Evolutionary conservation across 768 basidiomycete species (phyloP).

Genomic region (Tremella mesenterica): DNA sequence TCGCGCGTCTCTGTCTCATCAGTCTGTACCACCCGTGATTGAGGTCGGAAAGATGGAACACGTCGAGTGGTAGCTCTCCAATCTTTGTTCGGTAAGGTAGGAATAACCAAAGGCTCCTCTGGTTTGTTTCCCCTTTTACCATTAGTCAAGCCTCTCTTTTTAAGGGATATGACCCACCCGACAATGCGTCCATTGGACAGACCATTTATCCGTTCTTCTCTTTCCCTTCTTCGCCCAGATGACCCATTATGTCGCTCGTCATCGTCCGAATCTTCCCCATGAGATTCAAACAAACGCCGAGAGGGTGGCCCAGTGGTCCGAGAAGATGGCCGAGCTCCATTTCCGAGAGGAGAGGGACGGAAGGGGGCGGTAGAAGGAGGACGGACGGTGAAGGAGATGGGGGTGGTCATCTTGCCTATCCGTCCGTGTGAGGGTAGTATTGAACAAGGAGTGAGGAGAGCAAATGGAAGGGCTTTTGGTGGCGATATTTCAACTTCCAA

Average conservation of each 20-base stretch:
- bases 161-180: slow-evolving; percentile 60
- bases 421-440: background rate
- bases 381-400: slow-evolving; percentile 74
- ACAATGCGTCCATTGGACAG: slow-evolving; percentile 66
- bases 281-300: slow-evolving; percentile 28
- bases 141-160: slow-evolving; percentile 6
- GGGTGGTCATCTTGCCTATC: slow-evolving; percentile 32
- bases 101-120: slow-evolving; percentile 68
- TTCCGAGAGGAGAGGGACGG: slow-evolving; percentile 40
- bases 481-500: slow-evolving; percentile 10
- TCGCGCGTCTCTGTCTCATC: slow-evolving; percentile 46
- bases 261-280: slow-evolving; percentile 27
- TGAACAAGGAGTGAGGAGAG: background rate
- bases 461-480: slow-evolving; percentile 1
- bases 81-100: slow-evolving; percentile 75
- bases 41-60: slow-evolving; percentile 47
- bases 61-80: slow-evolving; percentile 67
- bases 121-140: slow-evolving; percentile 46
- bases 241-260: slow-evolving; percentile 23
- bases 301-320: slow-evolving; percentile 22
- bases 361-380: slow-evolving; percentile 53
- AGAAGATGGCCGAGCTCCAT: slow-evolving; percentile 9
- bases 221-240: slow-evolving; percentile 20
- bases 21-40: slow-evolving; percentile 9
- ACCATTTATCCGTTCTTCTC: slow-evolving; percentile 63